phyloP scores from a whole-genome alignment of 2,329 filamentous ascomycete genomes.

The Neonectria magnoliae region DNA sequence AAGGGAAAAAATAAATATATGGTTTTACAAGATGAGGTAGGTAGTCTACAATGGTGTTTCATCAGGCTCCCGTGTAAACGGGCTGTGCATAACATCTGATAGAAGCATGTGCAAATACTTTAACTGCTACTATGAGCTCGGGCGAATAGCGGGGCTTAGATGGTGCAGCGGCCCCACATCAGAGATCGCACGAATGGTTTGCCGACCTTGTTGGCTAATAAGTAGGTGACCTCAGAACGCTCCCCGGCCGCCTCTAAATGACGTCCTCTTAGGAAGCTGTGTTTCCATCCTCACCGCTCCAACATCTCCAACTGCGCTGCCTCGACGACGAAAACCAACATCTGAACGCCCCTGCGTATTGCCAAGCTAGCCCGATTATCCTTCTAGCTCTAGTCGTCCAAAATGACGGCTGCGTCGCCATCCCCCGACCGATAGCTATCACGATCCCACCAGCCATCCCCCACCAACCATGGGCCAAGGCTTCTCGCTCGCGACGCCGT shows the following conservation, averaged over 20 bases:
- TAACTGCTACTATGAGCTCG: neutral
- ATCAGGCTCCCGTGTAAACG: neutral
- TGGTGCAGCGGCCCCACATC: constrained; percentile 14
- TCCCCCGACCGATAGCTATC: constrained; percentile 38
- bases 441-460: constrained; percentile 31
- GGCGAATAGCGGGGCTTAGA: constrained; percentile 20
- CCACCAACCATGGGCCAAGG: constrained; percentile 84
- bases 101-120: neutral
- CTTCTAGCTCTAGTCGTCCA: constrained; percentile 21
- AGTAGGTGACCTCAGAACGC: neutral
- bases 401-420: constrained; percentile 39
- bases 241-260: neutral
- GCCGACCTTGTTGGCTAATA: constrained; percentile 6
- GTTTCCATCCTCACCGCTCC: neutral
- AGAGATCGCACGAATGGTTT: constrained; percentile 25
- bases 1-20: neutral
- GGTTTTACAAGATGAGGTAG: too few relatives aligned
- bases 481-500: constrained; percentile 92
- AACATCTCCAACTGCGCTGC: neutral
- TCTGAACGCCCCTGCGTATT: neutral
- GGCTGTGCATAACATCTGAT: neutral
- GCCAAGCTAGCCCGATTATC: neutral
- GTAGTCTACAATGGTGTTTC: neutral
- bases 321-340: neutral
- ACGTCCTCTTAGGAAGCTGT: constrained; percentile 15